A percentile compares a stretch with the other conserved stretches of the same genome.
phyloP scores from a whole-genome alignment of 2,329 filamentous ascomycete species.

The Corynespora cassiicola region DNA sequence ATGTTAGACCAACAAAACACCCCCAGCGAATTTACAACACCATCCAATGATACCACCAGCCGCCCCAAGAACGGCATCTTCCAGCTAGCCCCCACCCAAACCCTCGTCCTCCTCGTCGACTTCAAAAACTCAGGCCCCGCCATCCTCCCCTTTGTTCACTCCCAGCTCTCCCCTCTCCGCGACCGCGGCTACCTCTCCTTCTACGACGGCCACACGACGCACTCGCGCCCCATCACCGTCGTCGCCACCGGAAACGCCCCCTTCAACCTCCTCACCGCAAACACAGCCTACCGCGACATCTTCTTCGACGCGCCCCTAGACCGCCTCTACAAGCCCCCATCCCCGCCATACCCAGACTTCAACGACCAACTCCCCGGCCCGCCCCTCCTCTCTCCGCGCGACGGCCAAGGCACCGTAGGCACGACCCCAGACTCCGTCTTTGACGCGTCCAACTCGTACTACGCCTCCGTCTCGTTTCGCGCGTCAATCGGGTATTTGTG shows the following conservation, averaged over 20 bases:
- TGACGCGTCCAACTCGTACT: slow-evolving; percentile 66
- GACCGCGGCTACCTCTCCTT: slow-evolving; percentile 58
- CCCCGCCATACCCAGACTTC: too few species aligned
- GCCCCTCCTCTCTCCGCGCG: slow-evolving; percentile 3
- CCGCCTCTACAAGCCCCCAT: slow-evolving; percentile 37
- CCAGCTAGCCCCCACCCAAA: slow-evolving; percentile 55
- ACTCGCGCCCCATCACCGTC: slow-evolving; percentile 56
- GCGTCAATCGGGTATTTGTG: slow-evolving; percentile 59
- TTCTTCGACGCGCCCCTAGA: slow-evolving; percentile 62
- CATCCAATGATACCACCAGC: slow-evolving; percentile 18
- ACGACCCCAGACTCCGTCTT: slow-evolving; percentile 44
- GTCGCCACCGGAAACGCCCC: slow-evolving; percentile 62
- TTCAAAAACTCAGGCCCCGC: slow-evolving; percentile 50
- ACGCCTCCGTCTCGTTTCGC: slow-evolving; percentile 67
- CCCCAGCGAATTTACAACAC: slow-evolving; percentile 38
- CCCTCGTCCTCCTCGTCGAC: slow-evolving; percentile 61
- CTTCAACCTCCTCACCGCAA: slow-evolving; percentile 54
- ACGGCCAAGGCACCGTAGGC: slow-evolving; percentile 55
- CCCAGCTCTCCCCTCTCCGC: slow-evolving; percentile 56
- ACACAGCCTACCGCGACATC: slow-evolving; percentile 58
- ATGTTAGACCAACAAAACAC: slow-evolving; percentile 60
- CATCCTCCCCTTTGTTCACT: slow-evolving; percentile 44
- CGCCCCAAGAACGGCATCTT: slow-evolving; percentile 61
- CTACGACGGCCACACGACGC: slow-evolving; percentile 53
- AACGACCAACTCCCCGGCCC: slow-evolving; percentile 1